Percentiles rank a stretch among this genome's conserved stretches.
These are phyloP conservation scores for Hyphopichia buzzinii DNA, from an alignment of 1,139 yeast genomes.

Conservation along the genomic window DNA sequence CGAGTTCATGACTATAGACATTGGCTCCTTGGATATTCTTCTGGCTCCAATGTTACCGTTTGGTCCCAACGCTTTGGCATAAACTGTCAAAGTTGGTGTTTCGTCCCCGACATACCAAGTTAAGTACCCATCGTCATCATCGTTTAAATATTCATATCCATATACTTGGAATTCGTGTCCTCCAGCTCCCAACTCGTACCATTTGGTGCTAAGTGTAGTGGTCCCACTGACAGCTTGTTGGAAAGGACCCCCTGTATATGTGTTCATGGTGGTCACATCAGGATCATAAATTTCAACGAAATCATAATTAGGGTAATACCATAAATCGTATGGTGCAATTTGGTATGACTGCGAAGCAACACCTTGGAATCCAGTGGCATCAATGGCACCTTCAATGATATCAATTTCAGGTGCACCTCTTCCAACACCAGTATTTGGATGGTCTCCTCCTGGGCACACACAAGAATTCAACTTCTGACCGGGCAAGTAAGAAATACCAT, in stretches of 20 bases:
- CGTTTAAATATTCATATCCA: conserved; percentile 76
- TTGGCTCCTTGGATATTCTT: conserved; percentile 76
- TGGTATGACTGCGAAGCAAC: conserved; percentile 81
- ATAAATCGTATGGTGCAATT: conserved; percentile 81
- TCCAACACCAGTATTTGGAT: conserved; percentile 76
- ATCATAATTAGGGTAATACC: conserved; percentile 82
- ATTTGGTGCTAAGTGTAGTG: conserved; percentile 63
- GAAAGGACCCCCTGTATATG: conserved; percentile 79
- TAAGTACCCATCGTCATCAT: conserved; percentile 63
- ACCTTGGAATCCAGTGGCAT: conserved; percentile 48
- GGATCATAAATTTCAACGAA: conserved; percentile 62
- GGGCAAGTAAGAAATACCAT: conserved; percentile 75
- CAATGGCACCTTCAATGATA: conserved; percentile 72
- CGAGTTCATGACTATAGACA: conserved; percentile 74
- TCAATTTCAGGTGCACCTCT: conserved; percentile 93
- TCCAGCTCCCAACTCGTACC: conserved; percentile 68
- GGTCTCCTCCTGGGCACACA: conserved; percentile 73
- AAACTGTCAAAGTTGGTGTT: conserved; percentile 57
- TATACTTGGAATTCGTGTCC: conserved; percentile 59
- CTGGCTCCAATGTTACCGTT: conserved; percentile 83
- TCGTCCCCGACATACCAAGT: conserved; percentile 78
- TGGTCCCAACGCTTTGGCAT: conserved; percentile 66
- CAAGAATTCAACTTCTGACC: conserved; percentile 73
- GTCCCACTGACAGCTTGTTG: conserved; percentile 83
- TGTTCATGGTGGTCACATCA: conserved; percentile 65